Percentiles rank a stretch among this genome's conserved stretches.
Evolutionary conservation across 257 asterid species (phyloP).

Genomic region (Ajuga chamaepitys): DNA sequence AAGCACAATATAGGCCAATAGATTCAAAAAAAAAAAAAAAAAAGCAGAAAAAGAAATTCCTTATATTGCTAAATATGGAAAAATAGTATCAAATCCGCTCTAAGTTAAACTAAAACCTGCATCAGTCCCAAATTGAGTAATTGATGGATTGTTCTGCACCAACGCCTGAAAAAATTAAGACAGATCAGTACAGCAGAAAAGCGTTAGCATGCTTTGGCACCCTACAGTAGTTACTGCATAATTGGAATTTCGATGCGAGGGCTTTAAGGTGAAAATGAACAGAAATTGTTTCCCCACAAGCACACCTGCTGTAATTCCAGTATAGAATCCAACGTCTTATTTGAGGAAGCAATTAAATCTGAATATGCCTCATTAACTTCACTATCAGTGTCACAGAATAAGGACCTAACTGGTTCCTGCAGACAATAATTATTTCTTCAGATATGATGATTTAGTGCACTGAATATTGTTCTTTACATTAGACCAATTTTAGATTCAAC

Average conservation of each 20-base stretch:
- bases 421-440: slow-evolving; percentile 5
- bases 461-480: neutral
- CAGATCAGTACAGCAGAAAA: neutral
- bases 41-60: neutral
- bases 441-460: slow-evolving; percentile 1
- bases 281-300: slow-evolving; percentile 2
- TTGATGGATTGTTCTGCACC: slow-evolving; percentile 63
- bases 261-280: slow-evolving; percentile 14
- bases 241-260: neutral
- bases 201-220: neutral
- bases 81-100: neutral
- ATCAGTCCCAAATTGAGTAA: slow-evolving; percentile 46
- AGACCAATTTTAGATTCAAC: slow-evolving; percentile 25
- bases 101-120: neutral
- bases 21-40: neutral
- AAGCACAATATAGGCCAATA: neutral
- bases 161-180: slow-evolving; percentile 51
- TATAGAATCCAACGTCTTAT: slow-evolving; percentile 67
- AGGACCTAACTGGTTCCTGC: slow-evolving; percentile 78
- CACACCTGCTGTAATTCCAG: slow-evolving; percentile 75
- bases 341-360: slow-evolving; percentile 61
- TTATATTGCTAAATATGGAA: neutral
- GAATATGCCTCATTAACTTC: slow-evolving; percentile 67
- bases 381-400: slow-evolving; percentile 39
- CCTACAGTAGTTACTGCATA: neutral